Base-by-base conservation (phyloP, 129 eudicot species). In the Smallanthus sonchifolius region DNA sequence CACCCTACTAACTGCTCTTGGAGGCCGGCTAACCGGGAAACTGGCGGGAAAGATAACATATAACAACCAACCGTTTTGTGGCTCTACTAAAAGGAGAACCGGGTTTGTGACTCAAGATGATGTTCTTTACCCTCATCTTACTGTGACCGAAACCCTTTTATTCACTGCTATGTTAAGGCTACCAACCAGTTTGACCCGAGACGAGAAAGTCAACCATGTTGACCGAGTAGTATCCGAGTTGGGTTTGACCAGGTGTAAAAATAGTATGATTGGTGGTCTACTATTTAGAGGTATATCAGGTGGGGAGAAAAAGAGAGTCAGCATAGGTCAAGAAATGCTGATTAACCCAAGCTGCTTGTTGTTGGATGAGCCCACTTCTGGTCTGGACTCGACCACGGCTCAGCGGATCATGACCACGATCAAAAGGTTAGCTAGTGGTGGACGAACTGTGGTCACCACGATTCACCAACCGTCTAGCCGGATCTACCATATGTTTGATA, bases 381-480 rank as follows among this genome's bases (percentile, higher is more conserved):
- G 98, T 43, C 69, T 94, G 43, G 99, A 95, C 77, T 95, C 99
- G 15, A 95, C 99, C 88, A 88, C 99, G 19, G 99, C 99, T 70
- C 87, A 83, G 52, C 75, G 97, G 80, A 95, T 95, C 82, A 55
- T 95, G 59, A 88, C 78, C 51, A 88, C 83, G 0, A 70, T 95
- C 51, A 95, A 91, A 70, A 82, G 90, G 78, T 82, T 95, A 4
- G 99, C 99, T 60, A 84, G 80, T 51, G 87, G 96, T 5, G 99
- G 99, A 16, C 76, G 99, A 66, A 95, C 96, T 0, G 91, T 94
- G 39, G 72, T 94, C 51, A 94, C 98, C 60, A 94, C 98, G 14
- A 94, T 94, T 82, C 98, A 95, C 80, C 99, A 95, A 76, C 99
- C 99, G 8, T 95, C 99, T 9, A 91, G 97, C 84, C 85, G 97